These are phyloP conservation scores for Gentiana straminea DNA, from an alignment of 257 asterid genomes.

Conservation along the genomic window DNA sequence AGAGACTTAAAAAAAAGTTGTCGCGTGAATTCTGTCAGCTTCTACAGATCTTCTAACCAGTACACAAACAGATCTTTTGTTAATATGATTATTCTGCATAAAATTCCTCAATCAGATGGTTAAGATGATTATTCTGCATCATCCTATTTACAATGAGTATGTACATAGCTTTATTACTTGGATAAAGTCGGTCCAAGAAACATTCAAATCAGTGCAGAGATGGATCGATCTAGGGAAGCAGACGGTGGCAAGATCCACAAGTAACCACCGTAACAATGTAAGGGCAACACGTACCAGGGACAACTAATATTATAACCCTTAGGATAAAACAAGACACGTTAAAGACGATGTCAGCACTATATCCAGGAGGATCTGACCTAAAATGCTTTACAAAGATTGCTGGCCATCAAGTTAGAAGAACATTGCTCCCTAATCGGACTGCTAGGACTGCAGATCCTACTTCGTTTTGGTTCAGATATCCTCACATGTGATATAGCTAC, in stretches of 20 bases:
- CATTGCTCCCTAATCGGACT: slow-evolving; percentile 41
- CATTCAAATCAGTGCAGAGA: slow-evolving; percentile 2
- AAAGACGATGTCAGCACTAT: slow-evolving; percentile 4
- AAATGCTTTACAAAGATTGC: slow-evolving; percentile 39
- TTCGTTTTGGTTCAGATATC: slow-evolving; percentile 40
- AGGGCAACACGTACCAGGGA: slow-evolving; percentile 1
- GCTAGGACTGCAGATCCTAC: slow-evolving; percentile 27
- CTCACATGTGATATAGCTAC: slow-evolving; percentile 35
- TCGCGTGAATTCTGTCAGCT: too few relatives aligned
- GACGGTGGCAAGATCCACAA: neutral
- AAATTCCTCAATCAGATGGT: neutral
- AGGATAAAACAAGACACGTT: slow-evolving; percentile 6
- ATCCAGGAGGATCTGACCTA: slow-evolving; percentile 14
- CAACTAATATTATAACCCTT: slow-evolving; percentile 4
- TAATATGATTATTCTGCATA: slow-evolving; percentile 2
- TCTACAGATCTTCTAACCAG: too few relatives aligned
- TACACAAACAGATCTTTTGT: too few relatives aligned
- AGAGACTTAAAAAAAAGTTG: too few relatives aligned
- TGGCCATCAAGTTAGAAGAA: slow-evolving; percentile 37
- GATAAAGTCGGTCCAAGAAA: neutral
- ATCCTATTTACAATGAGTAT: slow-evolving; percentile 8
- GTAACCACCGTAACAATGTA: neutral
- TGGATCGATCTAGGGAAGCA: neutral
- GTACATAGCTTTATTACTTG: slow-evolving; percentile 9
- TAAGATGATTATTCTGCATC: too few relatives aligned